Evolutionary conservation across 352 stramenopile genomes (phyloP).

Genomic region (Pythium biforme): DNA sequence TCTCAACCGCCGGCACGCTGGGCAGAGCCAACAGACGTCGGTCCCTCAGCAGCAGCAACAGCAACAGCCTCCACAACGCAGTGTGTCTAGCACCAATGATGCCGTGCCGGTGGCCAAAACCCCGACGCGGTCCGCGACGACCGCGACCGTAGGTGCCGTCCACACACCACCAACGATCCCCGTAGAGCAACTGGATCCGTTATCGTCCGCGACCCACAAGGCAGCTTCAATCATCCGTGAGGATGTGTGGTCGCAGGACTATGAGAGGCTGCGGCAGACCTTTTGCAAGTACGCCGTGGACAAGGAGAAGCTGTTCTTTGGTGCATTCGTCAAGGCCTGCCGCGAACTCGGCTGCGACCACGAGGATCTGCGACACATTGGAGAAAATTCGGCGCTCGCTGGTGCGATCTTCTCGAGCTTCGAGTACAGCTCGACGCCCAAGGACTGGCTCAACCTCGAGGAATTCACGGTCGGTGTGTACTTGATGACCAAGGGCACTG

Average conservation of each 20-base stretch:
- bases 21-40: background rate
- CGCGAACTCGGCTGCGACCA: slow-evolving; percentile 55
- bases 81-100: background rate
- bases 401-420: slow-evolving; percentile 78
- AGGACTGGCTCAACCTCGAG: slow-evolving; percentile 71
- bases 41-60: slow-evolving; percentile 11
- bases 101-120: background rate
- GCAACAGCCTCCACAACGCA: background rate
- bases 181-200: background rate
- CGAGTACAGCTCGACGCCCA: slow-evolving; percentile 43
- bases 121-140: background rate
- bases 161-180: slow-evolving; percentile 17
- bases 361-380: slow-evolving; percentile 60
- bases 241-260: slow-evolving; percentile 53
- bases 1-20: slow-evolving; percentile 21
- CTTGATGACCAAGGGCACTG: slow-evolving; percentile 76
- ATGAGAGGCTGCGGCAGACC: slow-evolving; percentile 45
- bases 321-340: slow-evolving; percentile 62
- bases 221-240: slow-evolving; percentile 39
- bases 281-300: slow-evolving; percentile 55
- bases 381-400: slow-evolving; percentile 57
- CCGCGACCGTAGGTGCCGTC: background rate
- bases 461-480: slow-evolving; percentile 84
- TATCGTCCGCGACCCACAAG: slow-evolving; percentile 19
- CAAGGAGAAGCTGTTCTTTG: slow-evolving; percentile 56